Base-by-base conservation (phyloP, 2,329 filamentous ascomycete genomes). In the Penicillium sumatraense region DNA sequence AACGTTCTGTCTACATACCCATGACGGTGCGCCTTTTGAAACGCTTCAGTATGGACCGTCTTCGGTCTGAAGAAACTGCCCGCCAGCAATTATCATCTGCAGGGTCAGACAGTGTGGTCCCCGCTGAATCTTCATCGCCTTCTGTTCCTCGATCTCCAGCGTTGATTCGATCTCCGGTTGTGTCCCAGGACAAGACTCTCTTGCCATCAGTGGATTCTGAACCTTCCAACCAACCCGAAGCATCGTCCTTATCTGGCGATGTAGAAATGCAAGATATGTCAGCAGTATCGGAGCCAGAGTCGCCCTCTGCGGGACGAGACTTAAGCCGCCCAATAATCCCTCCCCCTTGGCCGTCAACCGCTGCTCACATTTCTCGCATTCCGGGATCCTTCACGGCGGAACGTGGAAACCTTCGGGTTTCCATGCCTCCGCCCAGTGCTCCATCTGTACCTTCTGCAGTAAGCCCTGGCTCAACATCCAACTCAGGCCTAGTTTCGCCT, bases 221-320 rank as follows among this genome's bases (percentile, higher is more conserved):
- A 18, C 24, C 18, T 11, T 26, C 24, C 9, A 44, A 44, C 16
- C 24, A 18, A 51, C 45, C 44, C 54, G 51, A 45, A 49, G 47
- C 47, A 26, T 45, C 16, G 48, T 44, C 8, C 45, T 56, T 21
- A 57, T 68, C 56, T 10, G 64, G 68, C 11, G 79, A 81, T 63
- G 67, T 78, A 14, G 78, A 79, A 49, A 82, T 81, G 80, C 76
- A 75, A 57, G 78, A 81, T 57, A 67, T 36, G 2, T n/a, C 54
- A 1, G 29, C 6, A n/a, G 9, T 18, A 18, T 8, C 35, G 18
- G 46, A 49, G n/a, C 38, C 45, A 10, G 51, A 52, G 26, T 5
- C 36, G 13, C 13, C 44, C 5, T 29, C 27, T 2, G 14, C 48
- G 13, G 58, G 51, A 27, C 54, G 57, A 26, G 62, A 63, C 21